A percentile compares a stretch with the other conserved stretches of the same genome.
phyloP scores from a whole-genome alignment of 2,329 filamentous ascomycete species.

The Penicillium sp. region DNA sequence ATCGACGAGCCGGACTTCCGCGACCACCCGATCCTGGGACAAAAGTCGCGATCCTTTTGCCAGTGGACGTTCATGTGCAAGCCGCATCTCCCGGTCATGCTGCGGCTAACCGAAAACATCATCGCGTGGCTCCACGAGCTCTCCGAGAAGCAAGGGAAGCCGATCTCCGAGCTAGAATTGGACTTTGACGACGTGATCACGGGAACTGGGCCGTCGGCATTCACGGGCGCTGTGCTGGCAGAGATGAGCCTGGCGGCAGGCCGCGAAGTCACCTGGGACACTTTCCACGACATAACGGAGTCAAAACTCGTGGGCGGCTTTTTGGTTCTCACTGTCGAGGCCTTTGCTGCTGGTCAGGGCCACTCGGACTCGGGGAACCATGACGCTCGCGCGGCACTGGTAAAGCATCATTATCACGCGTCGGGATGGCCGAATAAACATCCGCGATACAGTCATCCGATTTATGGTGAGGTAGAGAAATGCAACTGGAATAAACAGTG shows the following conservation, averaged over 20 bases:
- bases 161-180: slow-evolving; percentile 65
- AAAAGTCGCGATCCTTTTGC: slow-evolving; percentile 72
- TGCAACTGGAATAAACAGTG: slow-evolving; percentile 24
- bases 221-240: slow-evolving; percentile 67
- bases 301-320: slow-evolving; percentile 68
- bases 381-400: slow-evolving; percentile 66
- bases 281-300: slow-evolving; percentile 69
- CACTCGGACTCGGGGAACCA: slow-evolving; percentile 76
- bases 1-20: slow-evolving; percentile 71
- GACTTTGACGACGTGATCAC: slow-evolving; percentile 75
- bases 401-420: slow-evolving; percentile 77
- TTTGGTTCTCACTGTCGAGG: slow-evolving; percentile 71
- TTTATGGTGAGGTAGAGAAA: slow-evolving; percentile 20
- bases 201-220: slow-evolving; percentile 74
- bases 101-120: slow-evolving; percentile 70
- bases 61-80: slow-evolving; percentile 78
- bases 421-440: slow-evolving; percentile 63
- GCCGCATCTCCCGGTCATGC: slow-evolving; percentile 69
- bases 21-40: slow-evolving; percentile 68
- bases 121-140: slow-evolving; percentile 68
- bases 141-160: slow-evolving; percentile 61
- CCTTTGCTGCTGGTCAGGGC: slow-evolving; percentile 73
- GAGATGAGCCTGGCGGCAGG: slow-evolving; percentile 63
- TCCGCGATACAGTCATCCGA: slow-evolving; percentile 19
- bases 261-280: slow-evolving; percentile 62